phyloP scores from a whole-genome alignment of 2,329 filamentous ascomycete species.

The Chlorencoelia australis region DNA sequence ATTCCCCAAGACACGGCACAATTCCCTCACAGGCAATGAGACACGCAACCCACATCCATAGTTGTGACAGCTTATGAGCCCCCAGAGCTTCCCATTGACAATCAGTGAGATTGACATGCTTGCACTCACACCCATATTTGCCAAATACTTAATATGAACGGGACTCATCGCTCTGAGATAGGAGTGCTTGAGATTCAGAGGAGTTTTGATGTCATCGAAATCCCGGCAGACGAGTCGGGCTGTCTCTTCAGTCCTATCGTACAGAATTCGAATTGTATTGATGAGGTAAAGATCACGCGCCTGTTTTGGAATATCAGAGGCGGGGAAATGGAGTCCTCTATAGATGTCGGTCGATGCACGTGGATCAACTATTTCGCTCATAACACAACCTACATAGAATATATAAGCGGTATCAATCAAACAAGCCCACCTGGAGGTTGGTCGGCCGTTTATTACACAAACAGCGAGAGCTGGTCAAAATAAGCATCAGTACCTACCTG shows the following conservation, averaged over 20 bases:
- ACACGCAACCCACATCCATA: constrained; percentile 59
- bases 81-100: constrained; percentile 78
- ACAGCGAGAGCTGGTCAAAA: no score
- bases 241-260: constrained; percentile 72
- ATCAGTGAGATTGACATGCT: constrained; percentile 94
- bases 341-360: constrained; percentile 74
- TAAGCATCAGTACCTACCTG: no score
- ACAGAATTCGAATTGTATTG: constrained; percentile 80
- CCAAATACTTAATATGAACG: constrained; percentile 78
- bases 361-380: constrained; percentile 78
- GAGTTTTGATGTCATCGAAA: constrained; percentile 58
- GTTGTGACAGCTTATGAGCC: constrained; percentile 74
- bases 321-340: constrained; percentile 80
- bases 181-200: constrained; percentile 61
- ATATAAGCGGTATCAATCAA: no score
- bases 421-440: no score
- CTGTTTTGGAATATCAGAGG: constrained; percentile 78
- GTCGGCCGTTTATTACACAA: no score
- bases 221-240: constrained; percentile 73
- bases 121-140: constrained; percentile 79
- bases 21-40: constrained; percentile 44
- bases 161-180: constrained; percentile 85
- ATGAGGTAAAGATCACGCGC: constrained; percentile 78
- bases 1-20: constrained; percentile 55
- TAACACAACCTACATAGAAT: constrained; percentile 63